Base-by-base conservation (phyloP, 306 rosid species). In the Hippophae gyantsensis region DNA sequence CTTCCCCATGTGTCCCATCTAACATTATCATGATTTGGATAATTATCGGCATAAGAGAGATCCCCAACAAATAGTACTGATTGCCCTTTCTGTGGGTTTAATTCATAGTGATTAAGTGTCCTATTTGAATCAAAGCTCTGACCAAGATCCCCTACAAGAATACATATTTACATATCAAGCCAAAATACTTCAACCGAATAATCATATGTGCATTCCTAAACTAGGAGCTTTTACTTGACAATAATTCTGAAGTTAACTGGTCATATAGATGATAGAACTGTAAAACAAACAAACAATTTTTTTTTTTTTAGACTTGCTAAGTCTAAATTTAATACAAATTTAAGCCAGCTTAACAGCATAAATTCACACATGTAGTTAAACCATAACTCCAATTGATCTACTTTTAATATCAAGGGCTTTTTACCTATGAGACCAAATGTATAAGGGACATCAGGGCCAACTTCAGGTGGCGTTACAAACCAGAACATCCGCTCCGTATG, bases 1-100 rank as follows among this genome's bases (percentile, higher is more conserved):
- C 96, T 85, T 79, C 86, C 95, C 96, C 95, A 85, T 49, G 92
- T 70, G 78, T 90, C 92, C 96, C 98, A 87, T 63, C 89, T 79
- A 42, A 7, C 65, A 52, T 90, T 87, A 51, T 85, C 89, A 40
- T 87, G 87, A 72, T 82, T 70, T 7, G 89, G 82, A 69, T 83
- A 78, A 48, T 62, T 61, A 63, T 90, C 98, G 0, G 96, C 95
- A 48, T 90, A 90, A 53, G 95, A 85, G 10, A 87, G 87, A 63
- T 90, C 98, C 62, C 98, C 96, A 41, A 87, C 87, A 63, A 69
- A 87, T 13, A 85, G 65, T 49, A 90, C 73, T 5, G 96, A 2
- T 72, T 90, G 46, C 52, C 92, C 95, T 50, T 78, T 87, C 10
- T 43, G 78, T 41, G 86, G 87, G 56, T 71, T 87, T 52, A 10